Base-by-base conservation (phyloP, 2,329 filamentous ascomycete species). In the Aspergillus felis region DNA sequence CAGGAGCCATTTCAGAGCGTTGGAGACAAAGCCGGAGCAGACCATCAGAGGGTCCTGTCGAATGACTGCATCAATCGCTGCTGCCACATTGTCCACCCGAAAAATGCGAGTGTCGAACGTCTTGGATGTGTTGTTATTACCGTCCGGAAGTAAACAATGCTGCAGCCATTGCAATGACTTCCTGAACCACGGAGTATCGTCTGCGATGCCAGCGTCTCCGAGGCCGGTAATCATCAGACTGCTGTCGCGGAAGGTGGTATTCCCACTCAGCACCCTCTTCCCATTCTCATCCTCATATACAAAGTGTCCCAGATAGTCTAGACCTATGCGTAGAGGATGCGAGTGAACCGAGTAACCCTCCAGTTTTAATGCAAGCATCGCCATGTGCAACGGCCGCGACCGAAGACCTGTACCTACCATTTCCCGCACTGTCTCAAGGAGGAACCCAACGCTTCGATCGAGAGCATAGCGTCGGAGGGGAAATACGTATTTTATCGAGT, bases 161-260 rank as follows among this genome's bases (percentile, higher is more conserved):
- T 32, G 29, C 29, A 32, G 12, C 29, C 29, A 32, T 32, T 32
- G 29, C 12, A 32, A 4, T 14, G 29, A 65, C 2, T 47, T 53
- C 29, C 61, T 27, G 20, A 63, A 55, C 65, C 65, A 66, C 4
- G 35, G 27, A 7, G 38, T 28, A 22, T 47, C 29, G 4, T 47
- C 14, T 14, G 38, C 22, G 28, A 48, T 48, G 2, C 29, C 29
- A 6, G 62, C 59, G 57, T 71, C 71, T 35, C 59, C 61, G 3
- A 76, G 60, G 0, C 56, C 69, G 10, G 65, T 64, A 0, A 60
- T 61, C 71, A 74, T 75, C 8, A 76, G 56, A 2, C 60, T 60
- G 0, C 72, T 76, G 55, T 76, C 74, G 71, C 73, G 73, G 1
- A 74, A 64, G 0, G 72, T 69, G 0, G 68, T 32, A 32, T 6